These are phyloP conservation scores for Fonsecaea multimorphosa DNA, from an alignment of 2,329 filamentous ascomycete genomes.

Conservation along the genomic window DNA sequence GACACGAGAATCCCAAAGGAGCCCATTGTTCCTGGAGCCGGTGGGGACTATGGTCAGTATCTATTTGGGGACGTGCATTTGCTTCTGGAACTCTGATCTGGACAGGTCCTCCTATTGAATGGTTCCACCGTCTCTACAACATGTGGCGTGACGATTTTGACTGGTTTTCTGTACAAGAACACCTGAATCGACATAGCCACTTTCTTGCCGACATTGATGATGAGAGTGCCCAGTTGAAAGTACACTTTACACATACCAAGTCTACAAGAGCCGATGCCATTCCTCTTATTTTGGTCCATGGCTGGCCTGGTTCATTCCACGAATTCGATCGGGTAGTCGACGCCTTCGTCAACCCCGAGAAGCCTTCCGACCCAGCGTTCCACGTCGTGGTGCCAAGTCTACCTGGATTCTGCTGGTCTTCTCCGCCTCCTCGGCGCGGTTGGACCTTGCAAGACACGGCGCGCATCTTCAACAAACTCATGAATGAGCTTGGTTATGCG, in stretches of 20 bases:
- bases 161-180: conserved; percentile 25
- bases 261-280: conserved; percentile 33
- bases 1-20: conserved; percentile 29
- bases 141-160: conserved; percentile 30
- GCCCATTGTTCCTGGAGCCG: conserved; percentile 30
- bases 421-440: conserved; percentile 31
- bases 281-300: conserved; percentile 47
- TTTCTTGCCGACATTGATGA: conserved; percentile 25
- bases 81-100: neutral
- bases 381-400: conserved; percentile 42
- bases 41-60: conserved; percentile 25
- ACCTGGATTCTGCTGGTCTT: conserved; percentile 42
- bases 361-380: conserved; percentile 39
- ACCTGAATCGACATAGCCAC: conserved; percentile 25
- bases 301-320: conserved; percentile 48
- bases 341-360: conserved; percentile 38
- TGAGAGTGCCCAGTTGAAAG: conserved; percentile 18
- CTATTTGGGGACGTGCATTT: neutral
- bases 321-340: conserved; percentile 45
- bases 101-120: conserved; percentile 26
- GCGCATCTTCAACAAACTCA: conserved; percentile 66
- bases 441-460: conserved; percentile 30
- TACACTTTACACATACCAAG: conserved; percentile 38
- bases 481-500: conserved; percentile 69
- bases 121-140: conserved; percentile 27